Evolutionary conservation across 78 protist genomes (phyloP).

Genomic region (Capsaspora owczarzaki): DNA sequence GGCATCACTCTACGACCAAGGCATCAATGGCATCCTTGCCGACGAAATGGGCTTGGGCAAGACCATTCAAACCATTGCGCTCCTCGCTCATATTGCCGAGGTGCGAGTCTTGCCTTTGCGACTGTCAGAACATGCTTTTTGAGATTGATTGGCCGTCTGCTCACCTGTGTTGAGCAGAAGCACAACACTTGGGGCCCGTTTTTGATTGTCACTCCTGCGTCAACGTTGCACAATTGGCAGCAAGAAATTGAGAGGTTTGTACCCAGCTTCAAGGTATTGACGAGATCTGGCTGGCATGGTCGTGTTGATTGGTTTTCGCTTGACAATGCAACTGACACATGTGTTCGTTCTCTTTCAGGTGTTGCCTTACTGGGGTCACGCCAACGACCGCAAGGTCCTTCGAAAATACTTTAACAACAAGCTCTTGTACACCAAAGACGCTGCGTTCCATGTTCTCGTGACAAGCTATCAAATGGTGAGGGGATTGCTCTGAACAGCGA

Average conservation of each 20-base stretch:
- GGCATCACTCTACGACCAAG: slow-evolving; percentile 61
- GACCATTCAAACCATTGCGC: slow-evolving; percentile 49
- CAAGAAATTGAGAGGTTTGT: slow-evolving; percentile 23
- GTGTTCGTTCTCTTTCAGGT: neutral
- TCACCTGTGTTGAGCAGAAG: neutral
- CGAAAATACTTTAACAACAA: slow-evolving; percentile 13
- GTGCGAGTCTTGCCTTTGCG: too few relatives aligned
- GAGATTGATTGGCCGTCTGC: too few relatives aligned
- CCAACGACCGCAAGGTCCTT: slow-evolving; percentile 18
- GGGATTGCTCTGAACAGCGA: neutral
- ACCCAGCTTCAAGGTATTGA: slow-evolving; percentile 30
- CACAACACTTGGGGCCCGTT: slow-evolving; percentile 34
- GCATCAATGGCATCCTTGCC: slow-evolving; percentile 77
- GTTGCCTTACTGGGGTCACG: slow-evolving; percentile 33
- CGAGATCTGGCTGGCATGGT: neutral
- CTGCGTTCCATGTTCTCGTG: slow-evolving; percentile 76
- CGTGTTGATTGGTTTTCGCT: slow-evolving; percentile 25
- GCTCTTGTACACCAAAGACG: slow-evolving; percentile 13
- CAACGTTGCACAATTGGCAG: slow-evolving; percentile 49
- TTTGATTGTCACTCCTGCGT: slow-evolving; percentile 31
- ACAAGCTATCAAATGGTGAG: slow-evolving; percentile 55
- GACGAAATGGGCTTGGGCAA: slow-evolving; percentile 79
- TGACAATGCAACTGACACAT: neutral
- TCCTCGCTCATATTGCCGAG: slow-evolving; percentile 39
- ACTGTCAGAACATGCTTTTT: too few relatives aligned